Evolutionary conservation across 116 monocot species (phyloP), one percentile per base, ranked within the genome.

Genomic region (Zostera marina): DNA sequence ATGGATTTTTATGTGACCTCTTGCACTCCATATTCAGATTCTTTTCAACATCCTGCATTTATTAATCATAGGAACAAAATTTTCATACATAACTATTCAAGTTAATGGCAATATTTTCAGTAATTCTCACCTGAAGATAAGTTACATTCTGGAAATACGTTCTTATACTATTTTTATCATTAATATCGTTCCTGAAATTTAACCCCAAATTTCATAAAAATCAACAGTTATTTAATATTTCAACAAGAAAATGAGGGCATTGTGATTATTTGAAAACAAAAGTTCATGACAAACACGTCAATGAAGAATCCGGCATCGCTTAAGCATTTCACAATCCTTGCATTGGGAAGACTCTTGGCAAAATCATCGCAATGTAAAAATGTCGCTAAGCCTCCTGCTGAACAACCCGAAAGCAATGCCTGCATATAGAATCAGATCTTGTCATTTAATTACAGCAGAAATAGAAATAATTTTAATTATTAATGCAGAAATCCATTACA

Each of bases 241-340:
- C 15, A 26, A 8, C 11, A 15, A 39, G 11, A 38, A 19, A 12
- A 12, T n/a, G n/a, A n/a, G n/a, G n/a, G 9, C 32, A 32, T 32
- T 5, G n/a, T n/a, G n/a, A 32, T 32, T 32, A 32, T 32, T 5
- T 1, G 5, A 32, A 32, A 32, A 5, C 32, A 32, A 1, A 22
- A 22, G n/a, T 59, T 5, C 12, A 61, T 54, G 46, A 47, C 32
- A 44, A 79, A 94, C 94, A 76, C 74, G 59, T 94, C 85, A 47
- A 94, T 70, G 74, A 94, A 94, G 66, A 94, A 94, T 12, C 94
- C 94, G 0, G 89, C 94, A 60, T 94, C 94, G 39, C 85, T 85
- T 56, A 94, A 57, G 71, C 94, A 94, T 72, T 94, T 94, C 19
- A 94, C 68, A 2, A 38, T 69, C 7, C 64, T 57, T 0, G 47